Conservation (phyloP, 1,139 yeast genomes). For the Saccharomyces hybrid region DNA sequence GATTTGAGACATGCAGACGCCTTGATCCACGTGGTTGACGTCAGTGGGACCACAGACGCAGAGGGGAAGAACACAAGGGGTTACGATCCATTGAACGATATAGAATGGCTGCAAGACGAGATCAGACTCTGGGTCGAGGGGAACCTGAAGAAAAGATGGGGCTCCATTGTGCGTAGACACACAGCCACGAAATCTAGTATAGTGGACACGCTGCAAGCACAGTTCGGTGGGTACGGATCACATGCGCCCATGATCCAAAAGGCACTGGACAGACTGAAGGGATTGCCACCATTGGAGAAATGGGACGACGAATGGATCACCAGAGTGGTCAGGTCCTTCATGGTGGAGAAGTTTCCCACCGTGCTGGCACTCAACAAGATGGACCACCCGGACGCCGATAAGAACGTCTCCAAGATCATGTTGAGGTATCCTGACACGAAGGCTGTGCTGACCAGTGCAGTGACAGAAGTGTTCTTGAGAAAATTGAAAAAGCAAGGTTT, state of each 20-base stretch:
- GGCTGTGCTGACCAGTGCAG: slow-evolving; percentile 82
- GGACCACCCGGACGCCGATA: slow-evolving; percentile 96
- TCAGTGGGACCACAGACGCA: slow-evolving; percentile 90
- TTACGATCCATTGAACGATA: slow-evolving; percentile 85
- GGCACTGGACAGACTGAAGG: slow-evolving; percentile 60
- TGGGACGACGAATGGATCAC: slow-evolving; percentile 82
- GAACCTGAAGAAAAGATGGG: slow-evolving; percentile 86
- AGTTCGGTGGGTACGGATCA: slow-evolving; percentile 93
- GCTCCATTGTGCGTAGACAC: slow-evolving; percentile 70
- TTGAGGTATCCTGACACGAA: slow-evolving; percentile 69
- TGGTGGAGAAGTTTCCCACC: slow-evolving; percentile 86
- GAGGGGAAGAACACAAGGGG: slow-evolving; percentile 95
- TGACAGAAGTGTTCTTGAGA: slow-evolving; percentile 81
- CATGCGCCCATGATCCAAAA: slow-evolving; percentile 66
- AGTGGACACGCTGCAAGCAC: slow-evolving; percentile 81
- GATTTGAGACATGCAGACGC: slow-evolving; percentile 96
- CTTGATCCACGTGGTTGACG: slow-evolving; percentile 92
- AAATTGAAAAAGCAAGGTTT: slow-evolving; percentile 79
- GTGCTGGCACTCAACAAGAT: slow-evolving; percentile 86
- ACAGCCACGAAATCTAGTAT: slow-evolving; percentile 57
- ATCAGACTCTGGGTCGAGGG: slow-evolving; percentile 92
- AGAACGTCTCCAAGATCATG: slow-evolving; percentile 87
- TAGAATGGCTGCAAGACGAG: slow-evolving; percentile 95
- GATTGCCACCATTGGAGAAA: slow-evolving; percentile 66
- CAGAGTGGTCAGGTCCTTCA: slow-evolving; percentile 71